Evolutionary conservation across 2,329 filamentous ascomycete species (phyloP).

Genomic region (Penicillium sp.): DNA sequence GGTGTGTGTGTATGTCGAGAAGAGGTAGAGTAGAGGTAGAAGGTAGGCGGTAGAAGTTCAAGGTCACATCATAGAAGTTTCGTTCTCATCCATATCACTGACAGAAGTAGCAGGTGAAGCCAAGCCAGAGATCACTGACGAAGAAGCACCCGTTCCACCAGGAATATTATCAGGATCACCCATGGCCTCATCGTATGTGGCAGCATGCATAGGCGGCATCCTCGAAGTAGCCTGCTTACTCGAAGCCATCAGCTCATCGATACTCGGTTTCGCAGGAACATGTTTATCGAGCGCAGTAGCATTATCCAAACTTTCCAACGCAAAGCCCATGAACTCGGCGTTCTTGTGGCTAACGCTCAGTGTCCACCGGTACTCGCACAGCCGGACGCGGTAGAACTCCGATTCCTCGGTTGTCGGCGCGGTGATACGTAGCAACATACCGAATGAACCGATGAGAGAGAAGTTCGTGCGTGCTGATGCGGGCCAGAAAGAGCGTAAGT

Average conservation of each 20-base stretch:
- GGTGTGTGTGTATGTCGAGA: background rate
- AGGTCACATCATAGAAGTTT: conserved; percentile 17
- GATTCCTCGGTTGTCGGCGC: conserved; percentile 84
- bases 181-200: conserved; percentile 29
- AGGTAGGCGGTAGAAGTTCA: background rate
- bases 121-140: conserved; percentile 39
- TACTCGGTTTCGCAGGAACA: conserved; percentile 68
- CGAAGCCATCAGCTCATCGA: conserved; percentile 47
- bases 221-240: conserved; percentile 25
- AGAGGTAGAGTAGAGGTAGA: background rate
- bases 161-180: conserved; percentile 22
- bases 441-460: conserved; percentile 91
- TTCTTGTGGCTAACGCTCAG: conserved; percentile 80
- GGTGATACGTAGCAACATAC: conserved; percentile 84
- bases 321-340: conserved; percentile 57
- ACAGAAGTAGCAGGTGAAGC: conserved; percentile 39
- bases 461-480: conserved; percentile 66
- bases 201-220: conserved; percentile 13
- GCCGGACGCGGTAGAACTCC: conserved; percentile 82
- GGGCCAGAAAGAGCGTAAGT: conserved; percentile 85
- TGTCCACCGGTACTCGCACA: conserved; percentile 93
- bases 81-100: conserved; percentile 34
- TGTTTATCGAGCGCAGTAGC: conserved; percentile 68
- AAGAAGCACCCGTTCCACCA: conserved; percentile 24
- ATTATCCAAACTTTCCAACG: conserved; percentile 76